Base-by-base conservation (phyloP, 305 asterid species). In the Fraxinus albicans region DNA sequence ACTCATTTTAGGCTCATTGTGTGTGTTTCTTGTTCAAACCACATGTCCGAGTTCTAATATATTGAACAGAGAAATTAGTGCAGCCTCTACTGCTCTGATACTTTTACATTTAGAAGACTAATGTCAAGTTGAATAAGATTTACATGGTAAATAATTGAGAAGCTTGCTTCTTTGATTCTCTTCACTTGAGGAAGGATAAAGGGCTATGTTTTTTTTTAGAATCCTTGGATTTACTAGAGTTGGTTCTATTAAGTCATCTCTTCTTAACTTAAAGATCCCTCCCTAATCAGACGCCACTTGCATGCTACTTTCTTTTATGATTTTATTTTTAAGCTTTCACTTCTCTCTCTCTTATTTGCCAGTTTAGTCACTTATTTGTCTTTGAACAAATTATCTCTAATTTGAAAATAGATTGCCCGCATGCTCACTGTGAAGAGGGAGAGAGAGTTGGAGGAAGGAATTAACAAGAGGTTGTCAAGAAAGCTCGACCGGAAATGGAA, bases 371-470 rank as follows among this genome's bases (percentile, higher is more conserved):
- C 47, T 58, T 34, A 35, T 74, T 55, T 73, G 10, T 33, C 15
- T 75, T 8, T 55, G 73, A 67, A 25, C 73, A 25, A 27, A 70
- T 40, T 75, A 4, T 67, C 44, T 53, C 55, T 15, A n/a, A 42
- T 73, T 63, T 76, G 79, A 4, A 79, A 80, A 82, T 44, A 96
- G 99, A 79, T 94, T 55, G 98, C 99, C 44, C 95, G 97, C 2
- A 93, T 96, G 97, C 92, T 93, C 33, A 93, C 98, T 44, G 92
- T 96, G 21, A 94, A 90, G 90, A 89, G 98, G 90, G 98, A 94
- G 89, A 89, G 98, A 81, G 99, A 96, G 88, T 31, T 96, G 83
- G 98, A 94, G 78, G 98, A 96, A 83, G 99, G 99, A 79, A 92
- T 94, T 80, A 89, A 87, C 89, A 94, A 91, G 89, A 93, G 99